These are phyloP conservation scores for Geotrichum carabidarum DNA, from an alignment of 1,139 yeast genomes.

Conservation along the genomic window DNA sequence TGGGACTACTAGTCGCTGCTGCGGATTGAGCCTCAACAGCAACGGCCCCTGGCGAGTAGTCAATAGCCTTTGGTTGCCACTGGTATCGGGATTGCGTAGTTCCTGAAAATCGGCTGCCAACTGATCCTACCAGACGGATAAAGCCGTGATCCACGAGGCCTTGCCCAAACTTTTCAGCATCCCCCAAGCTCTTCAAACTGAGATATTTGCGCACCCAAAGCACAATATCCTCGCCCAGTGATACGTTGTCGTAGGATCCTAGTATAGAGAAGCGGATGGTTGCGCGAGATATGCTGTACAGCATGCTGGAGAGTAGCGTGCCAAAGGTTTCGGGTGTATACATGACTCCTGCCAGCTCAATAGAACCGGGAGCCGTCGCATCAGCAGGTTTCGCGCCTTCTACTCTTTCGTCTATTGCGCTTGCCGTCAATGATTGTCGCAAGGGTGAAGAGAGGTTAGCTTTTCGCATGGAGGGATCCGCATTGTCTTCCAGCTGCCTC, in stretches of 20 bases:
- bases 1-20: not conserved
- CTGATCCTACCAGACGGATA: slow-evolving; percentile 55
- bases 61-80: slow-evolving; percentile 62
- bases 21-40: not conserved
- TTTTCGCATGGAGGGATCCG: slow-evolving; percentile 8
- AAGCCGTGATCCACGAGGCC: slow-evolving; percentile 63
- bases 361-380: slow-evolving; percentile 8
- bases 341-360: slow-evolving; percentile 32
- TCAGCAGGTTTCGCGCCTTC: not conserved
- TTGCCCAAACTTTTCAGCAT: slow-evolving; percentile 78
- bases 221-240: slow-evolving; percentile 58
- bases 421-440: not conserved
- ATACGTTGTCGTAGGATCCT: slow-evolving; percentile 61
- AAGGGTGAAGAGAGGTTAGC: slow-evolving; percentile 16
- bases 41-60: not conserved
- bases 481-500: slow-evolving; percentile 56
- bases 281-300: slow-evolving; percentile 43
- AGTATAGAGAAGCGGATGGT: slow-evolving; percentile 56
- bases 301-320: slow-evolving; percentile 34
- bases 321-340: slow-evolving; percentile 35
- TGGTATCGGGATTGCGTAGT: slow-evolving; percentile 74
- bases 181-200: slow-evolving; percentile 29
- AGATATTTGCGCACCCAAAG: slow-evolving; percentile 50
- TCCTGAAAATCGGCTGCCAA: slow-evolving; percentile 64
- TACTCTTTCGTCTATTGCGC: not conserved